Conservation (phyloP, 2,329 filamentous ascomycete species). For the Colletotrichum somersetense region DNA sequence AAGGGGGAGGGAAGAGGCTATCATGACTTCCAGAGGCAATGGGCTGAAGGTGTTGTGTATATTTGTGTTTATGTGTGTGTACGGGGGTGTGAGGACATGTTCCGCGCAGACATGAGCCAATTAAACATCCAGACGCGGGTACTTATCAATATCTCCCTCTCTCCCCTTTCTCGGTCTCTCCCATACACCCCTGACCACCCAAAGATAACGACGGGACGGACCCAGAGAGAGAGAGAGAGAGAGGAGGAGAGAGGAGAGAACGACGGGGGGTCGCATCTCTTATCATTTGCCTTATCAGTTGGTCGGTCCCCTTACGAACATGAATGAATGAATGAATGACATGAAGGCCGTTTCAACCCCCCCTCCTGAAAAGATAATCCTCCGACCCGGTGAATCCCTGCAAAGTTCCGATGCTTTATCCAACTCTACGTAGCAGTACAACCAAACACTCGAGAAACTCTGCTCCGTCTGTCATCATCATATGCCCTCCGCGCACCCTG, state of each 20-base stretch:
- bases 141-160: background rate
- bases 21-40: background rate
- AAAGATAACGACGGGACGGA: conserved; percentile 16
- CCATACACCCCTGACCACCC: conserved; percentile 4
- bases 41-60: background rate
- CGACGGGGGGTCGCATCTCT: too few relatives aligned
- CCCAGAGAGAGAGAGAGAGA: background rate
- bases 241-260: background rate
- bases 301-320: too few relatives aligned
- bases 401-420: too few relatives aligned
- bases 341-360: too few relatives aligned
- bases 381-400: background rate
- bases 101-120: background rate
- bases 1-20: background rate
- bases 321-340: too few relatives aligned
- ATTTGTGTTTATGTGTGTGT: background rate
- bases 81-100: background rate
- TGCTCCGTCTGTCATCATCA: background rate
- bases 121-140: background rate
- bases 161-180: background rate
- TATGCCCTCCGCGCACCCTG: too few relatives aligned
- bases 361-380: background rate
- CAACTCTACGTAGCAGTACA: too few relatives aligned
- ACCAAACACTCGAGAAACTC: background rate
- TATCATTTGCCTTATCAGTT: background rate